Conservation (phyloP, 1,139 yeast species). For the Suhomyces bolitotheri region DNA sequence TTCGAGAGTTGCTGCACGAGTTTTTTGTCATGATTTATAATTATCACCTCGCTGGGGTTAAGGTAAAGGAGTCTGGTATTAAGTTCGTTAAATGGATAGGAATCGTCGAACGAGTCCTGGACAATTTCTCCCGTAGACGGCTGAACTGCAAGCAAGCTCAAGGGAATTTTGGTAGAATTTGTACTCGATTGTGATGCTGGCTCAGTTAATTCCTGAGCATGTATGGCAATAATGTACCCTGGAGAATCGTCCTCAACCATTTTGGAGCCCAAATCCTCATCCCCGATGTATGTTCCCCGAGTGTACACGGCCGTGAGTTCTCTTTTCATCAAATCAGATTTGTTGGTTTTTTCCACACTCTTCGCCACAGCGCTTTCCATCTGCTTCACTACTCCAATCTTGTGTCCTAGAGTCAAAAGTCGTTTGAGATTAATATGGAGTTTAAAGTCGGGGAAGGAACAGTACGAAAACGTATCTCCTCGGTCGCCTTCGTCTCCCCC, state of each 20-base stretch:
- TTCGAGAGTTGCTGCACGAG: slow-evolving; percentile 30
- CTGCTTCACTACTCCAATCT: slow-evolving; percentile 87
- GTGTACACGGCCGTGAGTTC: slow-evolving; percentile 74
- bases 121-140: slow-evolving; percentile 78
- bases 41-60: slow-evolving; percentile 69
- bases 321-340: slow-evolving; percentile 61
- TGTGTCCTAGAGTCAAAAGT: slow-evolving; percentile 59
- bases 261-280: slow-evolving; percentile 34
- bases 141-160: slow-evolving; percentile 66
- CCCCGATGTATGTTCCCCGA: slow-evolving; percentile 79
- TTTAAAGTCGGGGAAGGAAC: slow-evolving; percentile 79
- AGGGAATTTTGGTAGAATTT: slow-evolving; percentile 1
- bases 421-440: slow-evolving; percentile 74
- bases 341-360: slow-evolving; percentile 42
- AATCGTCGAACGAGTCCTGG: slow-evolving; percentile 66
- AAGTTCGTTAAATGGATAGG: slow-evolving; percentile 53
- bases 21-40: slow-evolving; percentile 38
- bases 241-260: slow-evolving; percentile 23
- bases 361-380: slow-evolving; percentile 78
- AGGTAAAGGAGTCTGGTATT: slow-evolving; percentile 74
- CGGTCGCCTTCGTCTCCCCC: slow-evolving; percentile 53
- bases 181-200: background rate
- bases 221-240: slow-evolving; percentile 34
- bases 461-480: slow-evolving; percentile 66
- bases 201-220: slow-evolving; percentile 9